Conservation (phyloP, 371 early-diverging fungal genomes). For the Mortierella sp. region DNA sequence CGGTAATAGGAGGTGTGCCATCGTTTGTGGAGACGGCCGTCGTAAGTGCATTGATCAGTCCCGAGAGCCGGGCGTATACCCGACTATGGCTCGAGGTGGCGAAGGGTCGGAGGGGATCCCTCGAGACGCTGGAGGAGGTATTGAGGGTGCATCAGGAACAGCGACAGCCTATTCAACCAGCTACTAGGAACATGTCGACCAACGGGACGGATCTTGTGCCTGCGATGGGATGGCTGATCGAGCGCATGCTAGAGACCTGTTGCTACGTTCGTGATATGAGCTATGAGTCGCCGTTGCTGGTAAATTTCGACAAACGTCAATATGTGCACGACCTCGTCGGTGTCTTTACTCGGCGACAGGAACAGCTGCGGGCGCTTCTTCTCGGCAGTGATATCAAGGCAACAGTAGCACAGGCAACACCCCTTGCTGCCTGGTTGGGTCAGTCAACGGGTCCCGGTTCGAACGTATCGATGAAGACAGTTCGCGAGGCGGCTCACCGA, state of each 20-base stretch:
- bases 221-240: constrained; percentile 67
- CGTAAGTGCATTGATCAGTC: constrained; percentile 80
- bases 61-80: constrained; percentile 77
- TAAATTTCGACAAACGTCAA: constrained; percentile 80
- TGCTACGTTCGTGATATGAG: constrained; percentile 60
- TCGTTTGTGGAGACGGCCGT: constrained; percentile 85
- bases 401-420: constrained; percentile 14
- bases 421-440: constrained; percentile 39
- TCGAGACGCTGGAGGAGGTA: constrained; percentile 75
- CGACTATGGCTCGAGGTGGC: constrained; percentile 79
- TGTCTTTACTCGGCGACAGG: constrained; percentile 58
- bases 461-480: constrained; percentile 12
- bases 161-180: background rate
- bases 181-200: too few species aligned
- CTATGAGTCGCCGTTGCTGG: constrained; percentile 58
- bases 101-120: constrained; percentile 57
- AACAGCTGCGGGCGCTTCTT: too few species aligned
- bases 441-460: constrained; percentile 38
- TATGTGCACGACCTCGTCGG: constrained; percentile 73
- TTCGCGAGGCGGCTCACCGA: constrained; percentile 31
- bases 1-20: constrained; percentile 60
- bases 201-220: constrained; percentile 60
- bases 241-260: constrained; percentile 62
- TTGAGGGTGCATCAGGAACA: constrained; percentile 28
- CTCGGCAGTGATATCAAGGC: constrained; percentile 18